These are phyloP conservation scores for Fusarium azukiicola DNA, from an alignment of 2,329 filamentous ascomycete genomes.

Conservation along the genomic window DNA sequence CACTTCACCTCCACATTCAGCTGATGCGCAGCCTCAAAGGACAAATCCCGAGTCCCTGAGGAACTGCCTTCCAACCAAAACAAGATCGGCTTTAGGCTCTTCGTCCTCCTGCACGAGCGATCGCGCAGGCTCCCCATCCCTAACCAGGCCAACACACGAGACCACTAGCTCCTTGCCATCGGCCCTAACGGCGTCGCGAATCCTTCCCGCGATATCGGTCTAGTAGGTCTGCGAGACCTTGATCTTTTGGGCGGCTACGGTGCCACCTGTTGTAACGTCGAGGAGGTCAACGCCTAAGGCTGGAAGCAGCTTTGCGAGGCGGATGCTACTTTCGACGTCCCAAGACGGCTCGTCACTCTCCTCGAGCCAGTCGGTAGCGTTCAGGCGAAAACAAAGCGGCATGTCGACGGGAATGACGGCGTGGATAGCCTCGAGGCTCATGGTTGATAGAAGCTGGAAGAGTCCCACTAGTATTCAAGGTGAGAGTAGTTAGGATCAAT, in stretches of 20 bases:
- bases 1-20: slow-evolving; percentile 85
- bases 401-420: slow-evolving; percentile 74
- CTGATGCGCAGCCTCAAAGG: slow-evolving; percentile 84
- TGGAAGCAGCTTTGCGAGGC: slow-evolving; percentile 76
- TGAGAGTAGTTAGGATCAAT: too few species aligned
- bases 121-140: slow-evolving; percentile 83
- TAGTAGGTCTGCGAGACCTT: slow-evolving; percentile 84
- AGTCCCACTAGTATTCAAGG: too few species aligned
- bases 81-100: slow-evolving; percentile 80
- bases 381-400: slow-evolving; percentile 79
- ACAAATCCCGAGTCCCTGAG: slow-evolving; percentile 90
- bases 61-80: slow-evolving; percentile 87
- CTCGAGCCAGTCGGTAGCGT: slow-evolving; percentile 81
- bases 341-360: slow-evolving; percentile 75
- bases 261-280: slow-evolving; percentile 90
- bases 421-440: slow-evolving; percentile 67
- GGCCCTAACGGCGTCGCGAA: slow-evolving; percentile 82
- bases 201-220: slow-evolving; percentile 83
- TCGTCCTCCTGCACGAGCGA: slow-evolving; percentile 70
- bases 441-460: too few species aligned
- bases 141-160: slow-evolving; percentile 87
- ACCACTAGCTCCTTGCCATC: slow-evolving; percentile 78
- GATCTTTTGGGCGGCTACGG: slow-evolving; percentile 81
- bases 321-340: slow-evolving; percentile 78
- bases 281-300: slow-evolving; percentile 89